Conservation (phyloP, 768 basidiomycete genomes). For the Tulasnella sp. region DNA sequence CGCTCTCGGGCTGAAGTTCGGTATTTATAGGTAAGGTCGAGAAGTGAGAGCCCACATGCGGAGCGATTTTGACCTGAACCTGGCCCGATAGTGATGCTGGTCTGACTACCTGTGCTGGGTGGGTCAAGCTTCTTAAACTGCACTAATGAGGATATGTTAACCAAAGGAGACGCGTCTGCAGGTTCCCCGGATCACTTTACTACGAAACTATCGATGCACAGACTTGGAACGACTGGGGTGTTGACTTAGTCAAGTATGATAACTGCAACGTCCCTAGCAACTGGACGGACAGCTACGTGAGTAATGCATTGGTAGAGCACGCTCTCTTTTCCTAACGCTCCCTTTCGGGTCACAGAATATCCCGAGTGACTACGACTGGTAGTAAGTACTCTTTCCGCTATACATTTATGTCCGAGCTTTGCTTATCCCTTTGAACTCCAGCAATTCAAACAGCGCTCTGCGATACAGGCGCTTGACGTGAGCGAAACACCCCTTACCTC, state of each 20-base stretch:
- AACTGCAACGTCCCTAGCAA: slow-evolving; percentile 54
- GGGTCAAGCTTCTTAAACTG: background rate
- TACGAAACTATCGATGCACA: slow-evolving; percentile 49
- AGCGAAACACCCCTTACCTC: slow-evolving; percentile 30
- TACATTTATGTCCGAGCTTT: background rate
- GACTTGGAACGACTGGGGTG: slow-evolving; percentile 52
- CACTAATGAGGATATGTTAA: background rate
- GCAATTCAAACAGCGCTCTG: slow-evolving; percentile 56
- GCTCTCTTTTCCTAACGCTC: too few species aligned
- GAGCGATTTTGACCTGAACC: background rate
- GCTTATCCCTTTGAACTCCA: slow-evolving; percentile 28
- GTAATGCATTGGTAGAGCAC: background rate
- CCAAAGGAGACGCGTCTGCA: background rate
- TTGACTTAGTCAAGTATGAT: slow-evolving; percentile 55
- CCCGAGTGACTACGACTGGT: slow-evolving; percentile 45
- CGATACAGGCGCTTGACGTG: slow-evolving; percentile 56
- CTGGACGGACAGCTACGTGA: slow-evolving; percentile 42
- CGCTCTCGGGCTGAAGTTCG: slow-evolving; percentile 47
- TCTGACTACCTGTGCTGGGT: slow-evolving; percentile 48
- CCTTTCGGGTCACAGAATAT: slow-evolving; percentile 5
- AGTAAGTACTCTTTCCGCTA: slow-evolving; percentile 38
- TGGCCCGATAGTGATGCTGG: slow-evolving; percentile 47
- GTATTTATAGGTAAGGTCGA: slow-evolving; percentile 46
- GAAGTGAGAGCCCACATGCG: background rate
- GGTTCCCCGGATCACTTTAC: slow-evolving; percentile 52